Evolutionary conservation across 2,329 filamentous ascomycete species (phyloP).

Genomic region (Talaromyces sp.): DNA sequence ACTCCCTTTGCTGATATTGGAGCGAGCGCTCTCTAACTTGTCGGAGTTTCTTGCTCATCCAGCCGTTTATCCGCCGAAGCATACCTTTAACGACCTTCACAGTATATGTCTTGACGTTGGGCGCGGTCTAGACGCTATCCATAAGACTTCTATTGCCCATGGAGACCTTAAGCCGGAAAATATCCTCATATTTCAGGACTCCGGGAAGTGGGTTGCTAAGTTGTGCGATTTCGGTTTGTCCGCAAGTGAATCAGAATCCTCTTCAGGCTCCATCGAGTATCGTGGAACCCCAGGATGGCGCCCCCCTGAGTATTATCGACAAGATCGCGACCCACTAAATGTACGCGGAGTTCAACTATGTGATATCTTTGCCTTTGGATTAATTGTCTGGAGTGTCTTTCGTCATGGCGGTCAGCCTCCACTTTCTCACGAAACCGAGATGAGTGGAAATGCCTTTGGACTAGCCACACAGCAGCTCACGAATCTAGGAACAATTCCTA

Average conservation of each 20-base stretch:
- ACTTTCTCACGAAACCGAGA: not conserved
- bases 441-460: not conserved
- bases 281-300: not conserved
- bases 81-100: not conserved
- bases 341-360: not conserved
- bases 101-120: not conserved
- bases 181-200: not conserved
- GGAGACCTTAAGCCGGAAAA: not conserved
- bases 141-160: not conserved
- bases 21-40: not conserved
- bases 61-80: not conserved
- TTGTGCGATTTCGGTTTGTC: not conserved
- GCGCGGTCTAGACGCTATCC: not conserved
- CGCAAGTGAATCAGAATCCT: not conserved
- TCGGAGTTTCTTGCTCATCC: not conserved
- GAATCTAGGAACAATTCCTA: not conserved
- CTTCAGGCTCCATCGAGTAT: not conserved
- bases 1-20: not conserved
- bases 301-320: not conserved
- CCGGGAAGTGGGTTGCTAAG: not conserved
- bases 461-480: not conserved
- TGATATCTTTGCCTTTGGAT: not conserved
- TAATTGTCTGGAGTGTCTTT: not conserved
- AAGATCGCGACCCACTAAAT: not conserved
- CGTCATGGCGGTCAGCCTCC: not conserved